phyloP scores from a whole-genome alignment of 257 asterid species.

The Paulownia fortunei region DNA sequence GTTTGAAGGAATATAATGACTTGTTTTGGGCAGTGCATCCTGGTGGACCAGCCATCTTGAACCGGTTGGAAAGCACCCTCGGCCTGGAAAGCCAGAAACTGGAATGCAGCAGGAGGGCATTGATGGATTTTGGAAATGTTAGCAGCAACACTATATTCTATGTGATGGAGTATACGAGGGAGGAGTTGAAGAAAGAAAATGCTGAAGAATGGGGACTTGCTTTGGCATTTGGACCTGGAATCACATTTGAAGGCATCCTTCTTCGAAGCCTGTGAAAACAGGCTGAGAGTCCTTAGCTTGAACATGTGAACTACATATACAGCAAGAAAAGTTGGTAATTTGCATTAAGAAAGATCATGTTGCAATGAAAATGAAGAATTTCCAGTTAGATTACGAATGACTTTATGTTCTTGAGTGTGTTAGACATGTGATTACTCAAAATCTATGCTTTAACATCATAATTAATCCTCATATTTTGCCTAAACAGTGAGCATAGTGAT shows the following conservation, averaged over 20 bases:
- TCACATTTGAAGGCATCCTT: conserved; percentile 93
- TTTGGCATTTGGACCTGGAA: conserved; percentile 91
- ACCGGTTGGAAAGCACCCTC: conserved; percentile 67
- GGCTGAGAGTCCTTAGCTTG: not conserved
- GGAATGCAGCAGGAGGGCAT: conserved; percentile 84
- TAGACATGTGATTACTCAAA: not conserved
- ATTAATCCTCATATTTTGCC: too few species aligned
- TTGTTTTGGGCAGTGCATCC: conserved; percentile 98
- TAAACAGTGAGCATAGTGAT: too few species aligned
- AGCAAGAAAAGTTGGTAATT: not conserved
- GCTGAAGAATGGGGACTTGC: conserved; percentile 91
- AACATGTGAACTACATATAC: not conserved
- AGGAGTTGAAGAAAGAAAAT: conserved; percentile 56
- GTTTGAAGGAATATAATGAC: conserved; percentile 53
- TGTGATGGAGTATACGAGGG: conserved; percentile 86
- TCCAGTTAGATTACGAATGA: not conserved
- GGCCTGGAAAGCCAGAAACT: conserved; percentile 53
- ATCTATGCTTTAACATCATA: too few species aligned
- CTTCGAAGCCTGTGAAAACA: conserved; percentile 58
- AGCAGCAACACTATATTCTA: conserved; percentile 89
- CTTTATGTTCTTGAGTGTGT: not conserved
- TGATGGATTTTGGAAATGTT: conserved; percentile 89
- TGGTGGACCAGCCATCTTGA: conserved; percentile 90
- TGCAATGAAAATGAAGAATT: not conserved
- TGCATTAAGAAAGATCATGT: not conserved